A percentile compares a stretch with the other conserved stretches of the same genome.
Evolutionary conservation across 2,329 filamentous ascomycete genomes (phyloP).

Genomic region (Macrophomina tecta): DNA sequence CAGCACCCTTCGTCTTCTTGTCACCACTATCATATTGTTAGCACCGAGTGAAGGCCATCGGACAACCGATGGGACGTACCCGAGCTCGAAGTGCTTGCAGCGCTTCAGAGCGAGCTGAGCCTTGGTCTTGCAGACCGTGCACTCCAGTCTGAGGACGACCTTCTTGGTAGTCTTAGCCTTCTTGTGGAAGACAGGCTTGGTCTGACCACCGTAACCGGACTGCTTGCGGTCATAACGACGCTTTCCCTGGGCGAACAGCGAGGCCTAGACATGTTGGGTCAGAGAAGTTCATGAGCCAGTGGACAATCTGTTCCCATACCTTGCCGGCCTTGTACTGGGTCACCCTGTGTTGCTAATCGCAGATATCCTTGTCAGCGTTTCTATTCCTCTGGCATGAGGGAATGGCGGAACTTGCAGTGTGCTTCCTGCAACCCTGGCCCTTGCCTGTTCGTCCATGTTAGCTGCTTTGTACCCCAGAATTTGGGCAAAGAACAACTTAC

Average conservation of each 20-base stretch:
- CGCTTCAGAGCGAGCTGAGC: conserved; percentile 97
- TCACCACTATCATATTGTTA: conserved; percentile 74
- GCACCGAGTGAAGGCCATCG: conserved; percentile 4
- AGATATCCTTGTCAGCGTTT: too few species aligned
- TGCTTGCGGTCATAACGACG: conserved; percentile 94
- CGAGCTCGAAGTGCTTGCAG: conserved; percentile 99
- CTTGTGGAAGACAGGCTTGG: conserved; percentile 99
- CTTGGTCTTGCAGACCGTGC: conserved; percentile 98
- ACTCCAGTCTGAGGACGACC: conserved; percentile 98
- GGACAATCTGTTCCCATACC: conserved; percentile 53
- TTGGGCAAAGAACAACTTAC: conserved; percentile 39
- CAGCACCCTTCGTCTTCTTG: conserved; percentile 99
- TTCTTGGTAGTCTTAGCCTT: conserved; percentile 99
- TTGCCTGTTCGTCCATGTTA: conserved; percentile 56
- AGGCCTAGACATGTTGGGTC: conserved; percentile 63
- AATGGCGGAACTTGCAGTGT: conserved; percentile 31
- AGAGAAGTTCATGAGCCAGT: conserved; percentile 14
- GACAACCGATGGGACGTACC: conserved; percentile 66
- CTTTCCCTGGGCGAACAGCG: conserved; percentile 98
- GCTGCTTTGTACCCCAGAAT: too few species aligned
- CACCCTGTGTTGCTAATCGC: conserved; percentile 78
- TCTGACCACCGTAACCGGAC: conserved; percentile 99
- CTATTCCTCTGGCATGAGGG: too few species aligned
- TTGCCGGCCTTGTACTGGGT: conserved; percentile 98
- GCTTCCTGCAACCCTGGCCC: conserved; percentile 84